A percentile compares a stretch with the other conserved stretches of the same genome.
phyloP scores from a whole-genome alignment of 805 yeast genomes.

The Dipodascus geniculatus region DNA sequence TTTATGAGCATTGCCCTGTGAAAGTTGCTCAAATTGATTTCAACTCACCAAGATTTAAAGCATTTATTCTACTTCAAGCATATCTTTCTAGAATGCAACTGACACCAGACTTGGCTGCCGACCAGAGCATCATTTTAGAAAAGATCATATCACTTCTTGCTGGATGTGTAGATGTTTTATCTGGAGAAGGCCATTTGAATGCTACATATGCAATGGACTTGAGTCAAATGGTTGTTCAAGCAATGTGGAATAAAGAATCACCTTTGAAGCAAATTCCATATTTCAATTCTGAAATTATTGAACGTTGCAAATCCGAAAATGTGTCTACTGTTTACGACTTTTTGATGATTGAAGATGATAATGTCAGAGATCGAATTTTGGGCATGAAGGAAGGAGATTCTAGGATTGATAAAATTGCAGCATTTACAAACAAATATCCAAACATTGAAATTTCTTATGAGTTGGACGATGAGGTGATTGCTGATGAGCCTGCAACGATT shows the following conservation, averaged over 20 bases:
- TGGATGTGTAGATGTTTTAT: conserved; percentile 62
- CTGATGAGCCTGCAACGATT: conserved; percentile 39
- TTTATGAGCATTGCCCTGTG: conserved; percentile 54
- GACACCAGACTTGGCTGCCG: conserved; percentile 49
- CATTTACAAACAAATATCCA: conserved; percentile 84
- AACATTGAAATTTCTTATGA: conserved; percentile 59
- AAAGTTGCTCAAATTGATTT: conserved; percentile 30
- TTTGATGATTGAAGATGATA: conserved; percentile 61
- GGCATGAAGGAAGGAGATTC: conserved; percentile 35
- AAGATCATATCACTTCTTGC: conserved; percentile 41
- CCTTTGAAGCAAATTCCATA: conserved; percentile 76
- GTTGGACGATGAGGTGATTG: conserved; percentile 30
- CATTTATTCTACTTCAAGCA: conserved; percentile 68
- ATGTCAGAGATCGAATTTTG: conserved; percentile 44
- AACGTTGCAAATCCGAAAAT: conserved; percentile 34
- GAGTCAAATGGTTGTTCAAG: conserved; percentile 81
- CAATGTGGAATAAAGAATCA: conserved; percentile 68
- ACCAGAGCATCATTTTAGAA: conserved; percentile 41
- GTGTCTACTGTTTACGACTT: conserved; percentile 73
- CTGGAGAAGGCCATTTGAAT: conserved; percentile 69
- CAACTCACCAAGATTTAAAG: conserved; percentile 51
- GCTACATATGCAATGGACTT: conserved; percentile 79
- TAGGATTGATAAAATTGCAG: conserved; percentile 54
- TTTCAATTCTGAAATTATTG: conserved; percentile 38
- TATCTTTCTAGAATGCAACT: conserved; percentile 58